Percentiles rank a stretch among this genome's conserved stretches.
These are phyloP conservation scores for Crithidia expoeki DNA, from an alignment of 208 protist genomes.

Conservation along the genomic window DNA sequence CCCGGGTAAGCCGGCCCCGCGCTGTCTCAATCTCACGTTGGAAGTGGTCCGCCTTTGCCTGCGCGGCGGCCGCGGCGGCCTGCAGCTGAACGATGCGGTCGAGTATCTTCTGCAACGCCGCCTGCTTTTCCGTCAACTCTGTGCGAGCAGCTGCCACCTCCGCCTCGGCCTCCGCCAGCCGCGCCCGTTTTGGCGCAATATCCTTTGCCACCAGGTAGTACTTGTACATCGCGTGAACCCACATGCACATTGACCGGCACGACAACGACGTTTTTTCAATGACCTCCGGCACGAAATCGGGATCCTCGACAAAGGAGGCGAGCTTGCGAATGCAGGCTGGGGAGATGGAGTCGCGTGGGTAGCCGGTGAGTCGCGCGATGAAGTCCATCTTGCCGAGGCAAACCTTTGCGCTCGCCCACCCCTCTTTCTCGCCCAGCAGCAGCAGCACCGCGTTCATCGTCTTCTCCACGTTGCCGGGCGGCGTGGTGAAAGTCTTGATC, in stretches of 20 bases:
- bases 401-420: constrained; percentile 91
- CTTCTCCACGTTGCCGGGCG: constrained; percentile 89
- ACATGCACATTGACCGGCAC: constrained; percentile 95
- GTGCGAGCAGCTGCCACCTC: constrained; percentile 74
- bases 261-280: constrained; percentile 94
- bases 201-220: constrained; percentile 94
- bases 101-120: constrained; percentile 74
- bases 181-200: constrained; percentile 87
- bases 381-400: constrained; percentile 92
- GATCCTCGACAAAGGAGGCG: constrained; percentile 90
- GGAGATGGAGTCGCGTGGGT: constrained; percentile 91
- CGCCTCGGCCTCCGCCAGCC: constrained; percentile 73
- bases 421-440: constrained; percentile 91
- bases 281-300: constrained; percentile 90
- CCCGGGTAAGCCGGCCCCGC: constrained; percentile 74
- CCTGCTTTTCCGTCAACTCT: constrained; percentile 71
- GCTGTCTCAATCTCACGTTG: constrained; percentile 89
- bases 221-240: constrained; percentile 93
- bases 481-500: constrained; percentile 93
- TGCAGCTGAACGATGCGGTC: constrained; percentile 76
- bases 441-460: constrained; percentile 94
- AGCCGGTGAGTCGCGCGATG: constrained; percentile 82
- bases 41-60: constrained; percentile 83
- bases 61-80: constrained; percentile 68
- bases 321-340: constrained; percentile 85